Conservation (phyloP, 176 grass and related monocot genomes). For the Hordeum marinum region DNA sequence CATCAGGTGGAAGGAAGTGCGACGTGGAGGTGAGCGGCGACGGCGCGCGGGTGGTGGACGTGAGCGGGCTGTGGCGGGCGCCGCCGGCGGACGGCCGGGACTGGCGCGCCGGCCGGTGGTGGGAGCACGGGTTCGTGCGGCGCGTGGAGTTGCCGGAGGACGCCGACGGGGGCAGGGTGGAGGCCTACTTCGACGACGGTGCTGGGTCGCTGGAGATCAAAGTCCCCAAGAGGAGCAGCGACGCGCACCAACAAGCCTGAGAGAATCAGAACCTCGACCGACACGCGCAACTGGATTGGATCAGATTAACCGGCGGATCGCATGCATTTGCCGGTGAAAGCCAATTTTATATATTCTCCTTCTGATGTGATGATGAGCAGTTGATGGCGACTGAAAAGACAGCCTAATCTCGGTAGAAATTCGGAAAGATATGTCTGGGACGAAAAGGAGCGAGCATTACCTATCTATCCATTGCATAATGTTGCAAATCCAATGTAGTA, state of each 20-base stretch:
- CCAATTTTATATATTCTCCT: conserved; percentile 18
- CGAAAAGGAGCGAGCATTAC: not conserved
- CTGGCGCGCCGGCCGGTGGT: conserved; percentile 75
- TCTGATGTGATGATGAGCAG: not conserved
- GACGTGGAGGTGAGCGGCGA: conserved; percentile 78
- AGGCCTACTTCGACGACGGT: conserved; percentile 66
- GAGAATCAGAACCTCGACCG: conserved; percentile 20
- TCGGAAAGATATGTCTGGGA: conserved; percentile 25
- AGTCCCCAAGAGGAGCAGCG: conserved; percentile 49
- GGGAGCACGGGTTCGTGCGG: conserved; percentile 89
- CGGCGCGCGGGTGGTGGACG: conserved; percentile 58
- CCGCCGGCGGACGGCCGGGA: conserved; percentile 43
- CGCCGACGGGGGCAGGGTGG: conserved; percentile 58
- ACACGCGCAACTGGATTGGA: conserved; percentile 4
- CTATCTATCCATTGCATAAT: not conserved
- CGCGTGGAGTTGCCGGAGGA: conserved; percentile 81
- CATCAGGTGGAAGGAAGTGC: conserved; percentile 60
- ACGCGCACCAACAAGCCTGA: conserved; percentile 24
- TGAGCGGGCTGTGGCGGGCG: conserved; percentile 75
- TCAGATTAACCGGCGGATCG: not conserved
- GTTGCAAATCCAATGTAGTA: not conserved
- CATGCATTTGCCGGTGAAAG: not conserved
- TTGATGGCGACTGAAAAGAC: not conserved
- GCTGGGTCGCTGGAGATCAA: conserved; percentile 67
- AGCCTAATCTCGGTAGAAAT: conserved; percentile 3